Evolutionary conservation across 352 stramenopile genomes (phyloP).

Genomic region (Phytophthora brassicae): DNA sequence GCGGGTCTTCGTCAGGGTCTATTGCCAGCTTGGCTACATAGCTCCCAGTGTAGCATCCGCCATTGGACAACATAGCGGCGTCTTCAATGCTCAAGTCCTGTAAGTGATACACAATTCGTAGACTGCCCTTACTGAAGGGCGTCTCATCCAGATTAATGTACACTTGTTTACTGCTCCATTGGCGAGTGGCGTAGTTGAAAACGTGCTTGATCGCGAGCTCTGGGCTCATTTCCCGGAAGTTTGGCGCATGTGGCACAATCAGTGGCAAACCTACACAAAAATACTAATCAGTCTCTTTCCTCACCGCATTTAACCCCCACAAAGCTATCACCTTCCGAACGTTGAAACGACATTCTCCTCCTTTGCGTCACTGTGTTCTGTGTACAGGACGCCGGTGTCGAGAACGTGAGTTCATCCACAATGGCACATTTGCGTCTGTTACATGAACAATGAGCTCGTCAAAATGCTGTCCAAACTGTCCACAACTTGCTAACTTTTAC

Average conservation of each 20-base stretch:
- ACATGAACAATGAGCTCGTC: constrained; percentile 10
- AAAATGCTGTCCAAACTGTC: too few species aligned
- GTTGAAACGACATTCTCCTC: constrained; percentile 34
- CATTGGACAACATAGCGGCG: constrained; percentile 24
- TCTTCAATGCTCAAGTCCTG: constrained; percentile 52
- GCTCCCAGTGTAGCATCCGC: constrained; percentile 38
- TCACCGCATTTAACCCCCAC: neutral
- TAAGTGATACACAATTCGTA: constrained; percentile 82
- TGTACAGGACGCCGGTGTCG: constrained; percentile 24
- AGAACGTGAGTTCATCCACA: constrained; percentile 74
- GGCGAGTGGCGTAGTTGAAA: constrained; percentile 73
- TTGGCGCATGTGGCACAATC: constrained; percentile 74
- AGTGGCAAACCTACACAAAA: constrained; percentile 49
- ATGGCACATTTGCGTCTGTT: constrained; percentile 68
- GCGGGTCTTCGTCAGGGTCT: constrained; percentile 82
- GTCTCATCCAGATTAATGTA: constrained; percentile 78
- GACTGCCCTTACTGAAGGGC: constrained; percentile 79
- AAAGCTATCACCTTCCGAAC: constrained; percentile 30
- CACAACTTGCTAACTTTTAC: too few species aligned
- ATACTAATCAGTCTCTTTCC: neutral
- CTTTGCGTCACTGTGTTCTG: constrained; percentile 39
- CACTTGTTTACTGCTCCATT: constrained; percentile 74
- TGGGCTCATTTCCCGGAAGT: constrained; percentile 58
- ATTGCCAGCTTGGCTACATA: constrained; percentile 89
- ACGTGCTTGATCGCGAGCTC: constrained; percentile 78